Evolutionary conservation across 2,329 filamentous ascomycete species (phyloP).

Genomic region (Claviceps sp.): DNA sequence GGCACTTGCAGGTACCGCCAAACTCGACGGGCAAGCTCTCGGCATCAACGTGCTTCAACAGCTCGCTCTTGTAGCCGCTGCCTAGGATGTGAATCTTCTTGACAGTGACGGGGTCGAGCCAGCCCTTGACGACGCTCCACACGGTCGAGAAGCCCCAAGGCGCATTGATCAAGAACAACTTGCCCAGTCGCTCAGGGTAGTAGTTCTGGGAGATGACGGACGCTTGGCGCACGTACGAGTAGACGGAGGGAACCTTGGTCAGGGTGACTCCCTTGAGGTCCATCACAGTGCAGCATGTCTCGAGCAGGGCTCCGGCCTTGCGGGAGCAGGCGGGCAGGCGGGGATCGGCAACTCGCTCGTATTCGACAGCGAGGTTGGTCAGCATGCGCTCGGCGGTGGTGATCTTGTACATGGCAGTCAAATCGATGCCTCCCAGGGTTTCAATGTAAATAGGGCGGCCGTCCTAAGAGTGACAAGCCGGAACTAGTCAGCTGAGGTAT

Average conservation of each 20-base stretch:
- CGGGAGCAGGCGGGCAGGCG: conserved; percentile 90
- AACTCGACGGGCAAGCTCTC: conserved; percentile 85
- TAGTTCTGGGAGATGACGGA: conserved; percentile 94
- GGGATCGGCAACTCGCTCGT: conserved; percentile 89
- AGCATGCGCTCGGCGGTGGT: conserved; percentile 89
- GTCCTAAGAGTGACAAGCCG: conserved; percentile 44
- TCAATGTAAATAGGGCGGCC: conserved; percentile 96
- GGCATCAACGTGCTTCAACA: conserved; percentile 69
- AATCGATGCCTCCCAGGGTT: conserved; percentile 84
- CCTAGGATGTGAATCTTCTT: conserved; percentile 91
- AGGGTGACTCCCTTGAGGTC: conserved; percentile 91
- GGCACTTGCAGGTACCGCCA: conserved; percentile 71
- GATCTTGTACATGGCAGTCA: conserved; percentile 83
- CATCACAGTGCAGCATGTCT: conserved; percentile 98
- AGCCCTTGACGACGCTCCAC: conserved; percentile 79
- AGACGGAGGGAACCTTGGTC: conserved; percentile 68
- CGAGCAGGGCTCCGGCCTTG: conserved; percentile 76
- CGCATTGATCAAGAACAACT: conserved; percentile 95
- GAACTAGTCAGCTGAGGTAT: not conserved
- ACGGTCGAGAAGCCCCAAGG: conserved; percentile 87
- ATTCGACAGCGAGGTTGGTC: conserved; percentile 90
- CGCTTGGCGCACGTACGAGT: conserved; percentile 73
- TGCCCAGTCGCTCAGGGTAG: conserved; percentile 93
- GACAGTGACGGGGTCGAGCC: conserved; percentile 93
- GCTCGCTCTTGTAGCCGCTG: conserved; percentile 65